Conservation (phyloP, 2,329 filamentous ascomycete genomes). For the Trichoderma afroharzianum region DNA sequence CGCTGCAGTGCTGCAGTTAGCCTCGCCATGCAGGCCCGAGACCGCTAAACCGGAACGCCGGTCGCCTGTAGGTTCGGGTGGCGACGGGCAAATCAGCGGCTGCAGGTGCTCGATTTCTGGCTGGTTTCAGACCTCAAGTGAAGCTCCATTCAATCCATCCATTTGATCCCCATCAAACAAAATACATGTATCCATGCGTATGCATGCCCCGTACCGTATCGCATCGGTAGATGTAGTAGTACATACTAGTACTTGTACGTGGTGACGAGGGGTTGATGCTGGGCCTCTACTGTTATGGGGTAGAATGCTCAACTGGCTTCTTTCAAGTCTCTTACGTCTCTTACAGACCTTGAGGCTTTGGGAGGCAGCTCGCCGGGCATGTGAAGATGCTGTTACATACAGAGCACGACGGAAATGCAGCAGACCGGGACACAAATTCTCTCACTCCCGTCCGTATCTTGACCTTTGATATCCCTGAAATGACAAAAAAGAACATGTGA, state of each 20-base stretch:
- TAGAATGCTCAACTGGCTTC: not conserved
- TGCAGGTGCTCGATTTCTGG: not conserved
- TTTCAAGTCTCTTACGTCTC: too few relatives aligned
- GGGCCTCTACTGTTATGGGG: too few relatives aligned
- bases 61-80: constrained; percentile 18
- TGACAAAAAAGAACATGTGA: not conserved
- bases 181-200: too few relatives aligned
- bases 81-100: constrained; percentile 13
- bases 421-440: not conserved
- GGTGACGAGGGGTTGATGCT: too few relatives aligned
- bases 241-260: too few relatives aligned
- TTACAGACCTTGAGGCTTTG: not conserved
- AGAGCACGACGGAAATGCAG: not conserved
- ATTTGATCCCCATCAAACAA: too few relatives aligned
- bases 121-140: too few relatives aligned
- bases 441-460: not conserved
- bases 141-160: not conserved
- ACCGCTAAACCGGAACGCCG: constrained; percentile 1
- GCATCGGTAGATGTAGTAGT: not conserved
- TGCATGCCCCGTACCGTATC: too few relatives aligned
- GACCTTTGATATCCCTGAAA: not conserved
- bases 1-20: constrained; percentile 18
- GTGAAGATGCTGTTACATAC: not conserved
- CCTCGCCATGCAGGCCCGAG: constrained; percentile 9
- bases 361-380: not conserved